These are phyloP conservation scores for Zoysia matrella DNA, from an alignment of 202 grass and related monocot genomes.

Conservation along the genomic window DNA sequence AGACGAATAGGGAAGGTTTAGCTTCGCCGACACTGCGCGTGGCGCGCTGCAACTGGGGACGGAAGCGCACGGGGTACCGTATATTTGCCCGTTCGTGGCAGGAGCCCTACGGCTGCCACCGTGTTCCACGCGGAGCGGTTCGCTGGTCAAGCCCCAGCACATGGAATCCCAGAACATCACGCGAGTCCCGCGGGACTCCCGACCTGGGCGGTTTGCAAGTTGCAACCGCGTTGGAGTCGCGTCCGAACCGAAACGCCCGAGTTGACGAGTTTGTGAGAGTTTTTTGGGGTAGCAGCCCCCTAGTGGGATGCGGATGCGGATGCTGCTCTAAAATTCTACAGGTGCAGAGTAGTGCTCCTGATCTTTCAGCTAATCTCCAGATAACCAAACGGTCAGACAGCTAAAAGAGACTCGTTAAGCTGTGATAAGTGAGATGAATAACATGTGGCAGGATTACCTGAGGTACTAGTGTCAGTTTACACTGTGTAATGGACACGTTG, in stretches of 20 bases:
- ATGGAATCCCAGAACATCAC: no score
- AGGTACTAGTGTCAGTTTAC: not conserved
- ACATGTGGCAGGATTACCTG: not conserved
- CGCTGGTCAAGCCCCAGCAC: not conserved
- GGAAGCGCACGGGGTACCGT: not conserved
- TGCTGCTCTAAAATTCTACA: not conserved
- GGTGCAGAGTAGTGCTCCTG: not conserved
- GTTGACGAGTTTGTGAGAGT: no score
- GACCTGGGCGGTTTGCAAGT: no score
- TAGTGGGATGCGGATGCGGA: no score
- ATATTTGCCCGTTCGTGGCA: not conserved
- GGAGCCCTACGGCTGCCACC: not conserved
- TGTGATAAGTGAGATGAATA: not conserved
- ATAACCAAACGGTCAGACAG: not conserved
- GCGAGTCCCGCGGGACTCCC: no score
- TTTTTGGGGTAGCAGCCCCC: no score
- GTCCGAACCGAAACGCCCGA: no score
- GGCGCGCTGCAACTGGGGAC: not conserved
- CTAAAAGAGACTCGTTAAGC: not conserved
- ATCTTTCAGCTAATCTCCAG: not conserved
- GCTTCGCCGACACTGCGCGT: not conserved
- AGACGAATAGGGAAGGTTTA: not conserved
- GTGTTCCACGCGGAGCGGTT: not conserved
- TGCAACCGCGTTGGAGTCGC: not conserved
- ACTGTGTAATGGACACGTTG: not conserved